phyloP scores from a whole-genome alignment of 371 early-diverging fungal species.

The Mortierella sp. region DNA sequence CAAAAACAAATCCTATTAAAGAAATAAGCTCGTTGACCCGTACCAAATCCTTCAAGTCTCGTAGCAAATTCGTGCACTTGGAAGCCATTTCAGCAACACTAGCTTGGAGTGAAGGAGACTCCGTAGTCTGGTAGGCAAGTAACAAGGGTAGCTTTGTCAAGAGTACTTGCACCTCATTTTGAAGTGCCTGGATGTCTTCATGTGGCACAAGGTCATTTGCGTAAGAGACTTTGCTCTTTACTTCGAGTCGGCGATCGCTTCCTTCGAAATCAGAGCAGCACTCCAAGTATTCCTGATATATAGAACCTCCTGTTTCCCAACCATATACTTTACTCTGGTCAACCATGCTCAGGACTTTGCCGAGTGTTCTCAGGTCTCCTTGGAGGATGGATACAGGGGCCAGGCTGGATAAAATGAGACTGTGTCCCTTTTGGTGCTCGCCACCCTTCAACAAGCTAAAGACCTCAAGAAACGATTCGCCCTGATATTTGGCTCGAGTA shows the following conservation, averaged over 20 bases:
- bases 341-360: slow-evolving; percentile 35
- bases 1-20: background rate
- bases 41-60: slow-evolving; percentile 36
- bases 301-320: slow-evolving; percentile 53
- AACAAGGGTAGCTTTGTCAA: slow-evolving; percentile 29
- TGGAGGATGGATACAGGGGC: slow-evolving; percentile 62
- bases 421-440: slow-evolving; percentile 56
- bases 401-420: slow-evolving; percentile 57
- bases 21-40: background rate
- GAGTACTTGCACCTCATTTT: slow-evolving; percentile 21
- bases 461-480: slow-evolving; percentile 62
- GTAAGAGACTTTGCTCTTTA: slow-evolving; percentile 40
- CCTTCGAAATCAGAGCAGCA: slow-evolving; percentile 52
- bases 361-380: slow-evolving; percentile 45
- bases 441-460: slow-evolving; percentile 64
- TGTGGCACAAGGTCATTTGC: slow-evolving; percentile 29
- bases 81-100: slow-evolving; percentile 49
- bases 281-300: slow-evolving; percentile 46
- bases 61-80: slow-evolving; percentile 38
- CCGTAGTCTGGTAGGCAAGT: slow-evolving; percentile 3
- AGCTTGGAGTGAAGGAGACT: slow-evolving; percentile 19
- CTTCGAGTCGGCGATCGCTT: slow-evolving; percentile 13
- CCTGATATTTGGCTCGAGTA: slow-evolving; percentile 69
- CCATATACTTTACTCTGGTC: slow-evolving; percentile 38
- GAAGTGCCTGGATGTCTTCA: slow-evolving; percentile 28